A percentile compares a stretch with the other conserved stretches of the same genome.
Conservation (phyloP, 305 asterid genomes). For the Fraxinus ornus region DNA sequence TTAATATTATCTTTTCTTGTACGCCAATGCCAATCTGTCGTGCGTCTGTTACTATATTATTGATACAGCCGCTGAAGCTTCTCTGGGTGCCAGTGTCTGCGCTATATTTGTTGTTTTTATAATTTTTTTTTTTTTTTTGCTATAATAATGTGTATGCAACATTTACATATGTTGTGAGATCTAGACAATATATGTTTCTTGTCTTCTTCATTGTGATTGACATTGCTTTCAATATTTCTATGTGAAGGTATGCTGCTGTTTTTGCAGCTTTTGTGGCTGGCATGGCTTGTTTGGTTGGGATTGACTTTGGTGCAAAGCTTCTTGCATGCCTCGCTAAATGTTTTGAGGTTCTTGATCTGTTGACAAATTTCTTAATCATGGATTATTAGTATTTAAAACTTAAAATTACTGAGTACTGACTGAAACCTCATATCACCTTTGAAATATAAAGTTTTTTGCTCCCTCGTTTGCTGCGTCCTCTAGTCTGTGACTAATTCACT, state of each 20-base stretch:
- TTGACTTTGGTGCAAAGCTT: slow-evolving; percentile 91
- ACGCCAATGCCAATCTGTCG: not conserved
- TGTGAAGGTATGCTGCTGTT: slow-evolving; percentile 81
- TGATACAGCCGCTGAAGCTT: not conserved
- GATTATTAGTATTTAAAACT: not conserved
- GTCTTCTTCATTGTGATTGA: slow-evolving; percentile 3
- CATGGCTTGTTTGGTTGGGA: slow-evolving; percentile 79
- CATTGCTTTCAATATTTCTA: slow-evolving; percentile 16
- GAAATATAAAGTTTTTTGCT: slow-evolving; percentile 6
- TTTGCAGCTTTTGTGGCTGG: slow-evolving; percentile 95
- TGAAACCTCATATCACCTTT: slow-evolving; percentile 5
- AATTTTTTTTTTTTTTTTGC: not conserved
- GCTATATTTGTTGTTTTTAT: not conserved
- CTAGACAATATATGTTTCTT: not conserved
- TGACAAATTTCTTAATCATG: slow-evolving; percentile 2
- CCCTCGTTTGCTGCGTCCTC: slow-evolving; percentile 4
- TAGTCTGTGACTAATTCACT: slow-evolving; percentile 18
- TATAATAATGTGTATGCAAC: not conserved
- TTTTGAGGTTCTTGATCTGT: slow-evolving; percentile 63
- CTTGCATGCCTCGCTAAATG: slow-evolving; percentile 72
- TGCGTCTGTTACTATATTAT: not conserved
- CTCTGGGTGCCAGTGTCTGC: not conserved
- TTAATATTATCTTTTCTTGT: not conserved
- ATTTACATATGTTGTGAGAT: not conserved
- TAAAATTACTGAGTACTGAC: not conserved